Evolutionary conservation across 2,329 filamentous ascomycete genomes (phyloP), one percentile per base, ranked within the genome.

Genomic region (Phoma herbarum): DNA sequence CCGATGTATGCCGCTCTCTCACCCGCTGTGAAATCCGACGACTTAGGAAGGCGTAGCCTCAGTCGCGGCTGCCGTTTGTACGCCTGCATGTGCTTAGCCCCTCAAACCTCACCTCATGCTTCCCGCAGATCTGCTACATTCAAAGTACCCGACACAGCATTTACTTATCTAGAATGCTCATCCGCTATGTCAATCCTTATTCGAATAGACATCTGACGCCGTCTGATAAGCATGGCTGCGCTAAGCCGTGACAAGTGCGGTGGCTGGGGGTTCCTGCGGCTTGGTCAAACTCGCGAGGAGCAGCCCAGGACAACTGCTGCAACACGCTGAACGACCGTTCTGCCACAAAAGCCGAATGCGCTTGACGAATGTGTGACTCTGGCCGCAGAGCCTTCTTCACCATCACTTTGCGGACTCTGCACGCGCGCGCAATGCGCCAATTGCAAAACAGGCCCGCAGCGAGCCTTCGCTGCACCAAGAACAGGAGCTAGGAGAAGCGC

Each of bases 261-360:
- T 33, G 44, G 44, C 44, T 46, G 44, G 44, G 44, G 28, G 26
- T 6, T 23, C 25, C 43, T 12, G 18, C 26, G n/a, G 25, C 9
- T 45, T 45, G 41, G 8, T 29, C 25, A 44, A 18, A 23, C 42
- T 20, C 42, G 23, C 42, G 25, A 44, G 48, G n/a, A 23, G 47
- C 47, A 28, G 29, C 29, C 25, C 25, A 20, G 8, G n/a, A n/a
- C 44, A 33, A 31, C 16, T 46, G 18, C 44, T 23, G 18, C 23
- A 18, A 31, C 25, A 12, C n/a, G 11, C 28, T 33, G 18, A 26
- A 46, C 28, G 25, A 16, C 12, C n/a, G 11, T 33, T n/a, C 18
- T 11, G 16, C 26, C 1, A 16, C 14, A n/a, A 28, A 14, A 26
- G 16, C 2, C 37, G 9, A 22, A 14, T 12, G 37, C 20, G 20